A percentile compares a stretch with the other conserved stretches of the same genome.
These are phyloP conservation scores for Globisporangium yorkense DNA, from an alignment of 352 stramenopile genomes.

Conservation along the genomic window DNA sequence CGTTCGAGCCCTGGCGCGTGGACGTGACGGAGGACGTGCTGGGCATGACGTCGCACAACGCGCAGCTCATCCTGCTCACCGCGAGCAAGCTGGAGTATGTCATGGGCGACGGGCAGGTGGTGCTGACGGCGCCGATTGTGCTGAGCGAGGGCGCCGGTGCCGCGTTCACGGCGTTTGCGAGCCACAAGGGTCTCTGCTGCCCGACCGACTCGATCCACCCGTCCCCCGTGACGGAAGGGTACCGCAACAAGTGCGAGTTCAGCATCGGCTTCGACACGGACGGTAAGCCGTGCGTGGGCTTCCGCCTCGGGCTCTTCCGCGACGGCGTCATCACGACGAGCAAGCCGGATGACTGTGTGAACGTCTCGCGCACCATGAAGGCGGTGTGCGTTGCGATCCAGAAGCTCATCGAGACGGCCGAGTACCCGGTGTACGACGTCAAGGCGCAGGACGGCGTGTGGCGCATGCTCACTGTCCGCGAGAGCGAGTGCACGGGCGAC, in stretches of 20 bases:
- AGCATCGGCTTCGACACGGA: conserved; percentile 88
- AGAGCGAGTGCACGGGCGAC: conserved; percentile 56
- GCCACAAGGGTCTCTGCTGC: conserved; percentile 81
- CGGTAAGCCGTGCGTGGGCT: conserved; percentile 78
- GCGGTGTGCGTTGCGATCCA: conserved; percentile 65
- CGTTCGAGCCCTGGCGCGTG: conserved; percentile 33
- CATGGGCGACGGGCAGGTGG: conserved; percentile 24
- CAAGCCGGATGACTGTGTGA: conserved; percentile 63
- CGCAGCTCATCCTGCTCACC: conserved; percentile 60
- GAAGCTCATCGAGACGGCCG: conserved; percentile 41
- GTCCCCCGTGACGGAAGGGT: conserved; percentile 82
- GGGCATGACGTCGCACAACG: conserved; percentile 75
- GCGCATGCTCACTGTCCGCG: conserved; percentile 69
- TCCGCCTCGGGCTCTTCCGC: conserved; percentile 81
- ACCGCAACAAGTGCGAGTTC: conserved; percentile 98
- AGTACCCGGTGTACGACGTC: conserved; percentile 69
- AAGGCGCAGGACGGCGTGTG: conserved; percentile 66
- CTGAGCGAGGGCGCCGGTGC: conserved; percentile 7
- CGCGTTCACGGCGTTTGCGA: conserved; percentile 56
- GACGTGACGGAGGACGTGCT: conserved; percentile 19
- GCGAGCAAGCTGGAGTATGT: conserved; percentile 34
- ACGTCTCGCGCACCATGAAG: conserved; percentile 82
- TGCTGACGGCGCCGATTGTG: conserved; percentile 28
- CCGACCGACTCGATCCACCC: conserved; percentile 83
- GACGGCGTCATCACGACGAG: conserved; percentile 68